phyloP scores from a whole-genome alignment of 805 yeast genomes.

The Komagataella ulmi region DNA sequence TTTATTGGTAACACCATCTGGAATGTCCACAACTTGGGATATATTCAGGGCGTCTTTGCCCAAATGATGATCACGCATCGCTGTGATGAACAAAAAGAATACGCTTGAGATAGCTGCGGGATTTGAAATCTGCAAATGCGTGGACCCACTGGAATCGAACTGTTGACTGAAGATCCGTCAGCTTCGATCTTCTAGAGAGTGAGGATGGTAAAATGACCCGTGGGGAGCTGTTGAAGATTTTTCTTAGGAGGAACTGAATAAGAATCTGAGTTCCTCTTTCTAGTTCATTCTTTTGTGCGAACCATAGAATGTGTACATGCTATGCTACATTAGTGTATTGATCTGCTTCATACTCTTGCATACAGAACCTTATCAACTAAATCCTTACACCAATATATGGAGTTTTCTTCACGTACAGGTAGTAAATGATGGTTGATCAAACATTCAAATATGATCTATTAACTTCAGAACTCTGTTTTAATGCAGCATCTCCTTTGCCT shows the following conservation, averaged over 20 bases:
- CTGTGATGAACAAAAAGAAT: conserved; percentile 52
- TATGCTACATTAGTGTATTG: conserved; percentile 1
- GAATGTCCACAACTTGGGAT: conserved; percentile 22
- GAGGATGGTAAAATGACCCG: conserved; percentile 7
- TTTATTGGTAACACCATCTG: conserved; percentile 19
- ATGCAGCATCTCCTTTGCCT: no score
- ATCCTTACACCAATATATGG: conserved; percentile 14
- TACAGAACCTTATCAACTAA: conserved; percentile 13
- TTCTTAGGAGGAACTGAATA: conserved; percentile 13
- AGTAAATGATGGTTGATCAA: neutral
- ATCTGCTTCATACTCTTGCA: no score
- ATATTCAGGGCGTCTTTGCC: conserved; percentile 10
- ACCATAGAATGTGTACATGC: conserved; percentile 2
- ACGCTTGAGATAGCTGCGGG: conserved; percentile 34
- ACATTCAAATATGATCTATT: neutral
- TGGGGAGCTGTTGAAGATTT: conserved; percentile 16
- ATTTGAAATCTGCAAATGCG: conserved; percentile 37
- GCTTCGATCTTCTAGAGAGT: conserved; percentile 14
- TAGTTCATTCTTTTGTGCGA: conserved; percentile 5
- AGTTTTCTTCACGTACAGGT: conserved; percentile 1
- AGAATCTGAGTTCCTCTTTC: conserved; percentile 27
- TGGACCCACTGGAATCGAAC: conserved; percentile 28
- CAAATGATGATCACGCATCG: conserved; percentile 36
- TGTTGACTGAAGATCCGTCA: conserved; percentile 32
- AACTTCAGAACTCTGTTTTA: neutral